A percentile compares a stretch with the other conserved stretches of the same genome.
Evolutionary conservation across 306 rosid genomes (phyloP).

Genomic region (Biancaea sappan): DNA sequence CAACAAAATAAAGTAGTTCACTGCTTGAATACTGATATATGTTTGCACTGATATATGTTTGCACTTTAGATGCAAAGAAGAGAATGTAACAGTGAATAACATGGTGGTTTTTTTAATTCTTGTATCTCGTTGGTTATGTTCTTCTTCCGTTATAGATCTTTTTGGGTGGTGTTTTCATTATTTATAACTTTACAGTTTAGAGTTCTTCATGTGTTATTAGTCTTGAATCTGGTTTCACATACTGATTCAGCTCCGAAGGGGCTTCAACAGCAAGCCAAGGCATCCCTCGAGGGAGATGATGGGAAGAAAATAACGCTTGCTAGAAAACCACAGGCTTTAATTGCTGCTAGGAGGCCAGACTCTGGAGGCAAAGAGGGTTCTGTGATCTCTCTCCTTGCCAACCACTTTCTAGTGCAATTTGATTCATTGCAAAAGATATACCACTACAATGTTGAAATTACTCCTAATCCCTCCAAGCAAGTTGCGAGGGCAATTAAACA

Average conservation of each 20-base stretch:
- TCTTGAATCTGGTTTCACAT: too few species aligned
- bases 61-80: neutral
- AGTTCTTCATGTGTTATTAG: neutral
- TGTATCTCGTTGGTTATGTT: neutral
- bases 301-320: slow-evolving; percentile 50
- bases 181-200: too few species aligned
- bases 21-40: too few species aligned
- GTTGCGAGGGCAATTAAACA: slow-evolving; percentile 77
- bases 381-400: slow-evolving; percentile 79
- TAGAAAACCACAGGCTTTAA: slow-evolving; percentile 55
- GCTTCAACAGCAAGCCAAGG: slow-evolving; percentile 44
- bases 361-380: slow-evolving; percentile 94
- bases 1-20: neutral
- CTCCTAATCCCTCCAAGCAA: slow-evolving; percentile 89
- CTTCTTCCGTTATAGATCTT: neutral
- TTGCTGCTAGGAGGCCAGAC: slow-evolving; percentile 88
- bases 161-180: neutral
- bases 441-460: slow-evolving; percentile 94
- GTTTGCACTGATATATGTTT: neutral
- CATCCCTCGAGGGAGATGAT: slow-evolving; percentile 49
- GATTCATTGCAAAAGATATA: slow-evolving; percentile 70
- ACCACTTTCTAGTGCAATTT: slow-evolving; percentile 84
- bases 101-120: neutral
- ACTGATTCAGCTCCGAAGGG: slow-evolving; percentile 53
- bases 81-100: neutral